Conservation (phyloP, 768 basidiomycete genomes). For the Kwoniella botswanensis region DNA sequence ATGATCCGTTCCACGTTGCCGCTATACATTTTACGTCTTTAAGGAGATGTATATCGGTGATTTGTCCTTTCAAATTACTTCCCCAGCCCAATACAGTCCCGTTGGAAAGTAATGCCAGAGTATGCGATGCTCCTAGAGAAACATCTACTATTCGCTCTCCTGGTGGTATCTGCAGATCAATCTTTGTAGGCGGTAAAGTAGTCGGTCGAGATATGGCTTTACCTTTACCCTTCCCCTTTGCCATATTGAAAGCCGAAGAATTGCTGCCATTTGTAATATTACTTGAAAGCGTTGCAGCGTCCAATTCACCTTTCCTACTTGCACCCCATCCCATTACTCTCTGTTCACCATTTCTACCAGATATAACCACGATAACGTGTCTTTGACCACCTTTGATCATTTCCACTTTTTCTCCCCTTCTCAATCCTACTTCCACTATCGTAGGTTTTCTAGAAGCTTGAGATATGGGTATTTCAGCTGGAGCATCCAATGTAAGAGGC, state of each 20-base stretch:
- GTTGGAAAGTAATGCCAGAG: conserved; percentile 61
- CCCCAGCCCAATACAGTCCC: conserved; percentile 67
- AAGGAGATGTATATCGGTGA: conserved; percentile 56
- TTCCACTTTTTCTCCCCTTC: conserved; percentile 57
- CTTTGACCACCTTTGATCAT: conserved; percentile 71
- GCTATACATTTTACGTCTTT: conserved; percentile 20
- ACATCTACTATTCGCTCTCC: conserved; percentile 53
- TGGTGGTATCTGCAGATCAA: conserved; percentile 63
- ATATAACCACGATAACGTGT: conserved; percentile 66
- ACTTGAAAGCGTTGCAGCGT: conserved; percentile 45
- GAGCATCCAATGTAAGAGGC: background rate
- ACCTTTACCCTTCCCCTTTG: conserved; percentile 33
- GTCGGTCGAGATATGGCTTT: conserved; percentile 27
- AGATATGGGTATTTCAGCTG: conserved; percentile 18
- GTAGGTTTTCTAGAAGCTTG: conserved; percentile 28
- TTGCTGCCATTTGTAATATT: background rate
- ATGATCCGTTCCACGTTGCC: conserved; percentile 46
- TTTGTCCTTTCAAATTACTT: conserved; percentile 73
- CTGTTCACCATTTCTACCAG: conserved; percentile 41
- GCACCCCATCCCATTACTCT: conserved; percentile 78
- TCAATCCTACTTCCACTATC: conserved; percentile 40
- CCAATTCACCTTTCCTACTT: conserved; percentile 83
- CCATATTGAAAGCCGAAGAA: background rate
- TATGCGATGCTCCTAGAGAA: conserved; percentile 66
- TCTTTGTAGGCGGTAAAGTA: conserved; percentile 46